Base-by-base conservation (phyloP, 495 filamentous ascomycete species). In the Penicillium coprophilum region DNA sequence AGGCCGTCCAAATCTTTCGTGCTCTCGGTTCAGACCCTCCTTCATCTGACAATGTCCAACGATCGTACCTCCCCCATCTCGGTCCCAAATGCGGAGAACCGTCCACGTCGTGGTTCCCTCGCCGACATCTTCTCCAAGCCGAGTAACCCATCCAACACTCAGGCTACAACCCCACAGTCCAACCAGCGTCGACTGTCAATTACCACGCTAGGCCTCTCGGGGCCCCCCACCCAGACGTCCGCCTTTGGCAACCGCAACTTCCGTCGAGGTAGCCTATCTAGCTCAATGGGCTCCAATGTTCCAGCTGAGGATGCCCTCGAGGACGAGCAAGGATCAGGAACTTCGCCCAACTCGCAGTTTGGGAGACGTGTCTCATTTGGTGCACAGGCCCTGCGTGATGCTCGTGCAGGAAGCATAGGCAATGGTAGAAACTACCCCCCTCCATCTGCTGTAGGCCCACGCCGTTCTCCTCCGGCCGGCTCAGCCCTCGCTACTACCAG, bases 281-380 rank as follows among this genome's bases (percentile, higher is more conserved):
- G 82, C 59, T 83, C 90, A 28, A 87, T 85, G 40, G 87, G 87
- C 41, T 86, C 83, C 31, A 83, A 82, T 61, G 85, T 85, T n/a
- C 84, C 86, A 51, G 87, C 86, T 46, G 91, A 97, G 62, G 94
- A 97, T 71, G 91, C 79, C 57, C 87, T 92, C 41, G 94, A 97
- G 52, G 94, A 97, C 46, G 83, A 82, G 39, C 90, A 79, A 41
- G 87, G 66, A 61, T 66, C 61, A 39, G 87, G 67, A 61, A 66
- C 61, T 50, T 75, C 66, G 8, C 82, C 89, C 31, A 82, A 72
- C 45, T 88, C 88, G 6, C 90, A 91, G 15, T 95, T 96, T 68
- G 83, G 84, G 10, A 85, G 94, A 47, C 86, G 94, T 20, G 84
- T 96, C 77, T 96, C 92, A 66, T 94, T 96, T 68, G 93, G 94